Evolutionary conservation across 2,329 filamentous ascomycete species (phyloP).

Genomic region (Fusarium sp.): DNA sequence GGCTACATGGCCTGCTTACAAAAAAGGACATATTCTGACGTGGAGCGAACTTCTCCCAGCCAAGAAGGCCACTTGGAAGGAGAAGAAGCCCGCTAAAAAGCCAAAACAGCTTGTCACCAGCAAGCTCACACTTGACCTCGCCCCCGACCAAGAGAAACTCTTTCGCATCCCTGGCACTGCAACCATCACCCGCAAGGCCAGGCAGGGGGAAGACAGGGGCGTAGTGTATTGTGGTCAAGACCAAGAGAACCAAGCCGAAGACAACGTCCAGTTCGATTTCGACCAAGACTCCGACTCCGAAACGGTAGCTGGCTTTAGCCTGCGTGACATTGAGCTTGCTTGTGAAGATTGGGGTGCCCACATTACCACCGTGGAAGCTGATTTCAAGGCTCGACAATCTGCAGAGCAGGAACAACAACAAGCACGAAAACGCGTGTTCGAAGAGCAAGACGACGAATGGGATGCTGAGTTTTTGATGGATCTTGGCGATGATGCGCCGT

Average conservation of each 20-base stretch:
- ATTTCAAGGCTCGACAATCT: slow-evolving; percentile 53
- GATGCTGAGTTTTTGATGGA: slow-evolving; percentile 72
- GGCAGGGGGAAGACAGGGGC: slow-evolving; percentile 68
- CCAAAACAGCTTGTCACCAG: slow-evolving; percentile 87
- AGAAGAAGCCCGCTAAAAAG: slow-evolving; percentile 83
- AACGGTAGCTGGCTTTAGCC: slow-evolving; percentile 79
- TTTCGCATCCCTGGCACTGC: slow-evolving; percentile 82
- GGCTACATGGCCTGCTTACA: slow-evolving; percentile 85
- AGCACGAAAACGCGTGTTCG: slow-evolving; percentile 52
- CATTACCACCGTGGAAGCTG: slow-evolving; percentile 64
- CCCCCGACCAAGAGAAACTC: slow-evolving; percentile 86
- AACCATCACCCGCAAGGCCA: slow-evolving; percentile 67
- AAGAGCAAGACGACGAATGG: slow-evolving; percentile 73
- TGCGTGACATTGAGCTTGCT: slow-evolving; percentile 86
- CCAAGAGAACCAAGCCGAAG: slow-evolving; percentile 54
- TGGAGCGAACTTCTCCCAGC: slow-evolving; percentile 89
- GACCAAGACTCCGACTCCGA: slow-evolving; percentile 72
- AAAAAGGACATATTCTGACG: slow-evolving; percentile 79
- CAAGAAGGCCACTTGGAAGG: slow-evolving; percentile 82
- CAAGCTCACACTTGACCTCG: slow-evolving; percentile 90
- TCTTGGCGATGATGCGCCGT: slow-evolving; percentile 60
- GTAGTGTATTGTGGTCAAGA: slow-evolving; percentile 63
- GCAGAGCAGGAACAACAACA: slow-evolving; percentile 52
- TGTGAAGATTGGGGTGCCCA: slow-evolving; percentile 88
- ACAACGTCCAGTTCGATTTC: slow-evolving; percentile 61